A percentile compares a stretch with the other conserved stretches of the same genome.
phyloP scores from a whole-genome alignment of 2,329 filamentous ascomycete species.

The Colletotrichum siamense region DNA sequence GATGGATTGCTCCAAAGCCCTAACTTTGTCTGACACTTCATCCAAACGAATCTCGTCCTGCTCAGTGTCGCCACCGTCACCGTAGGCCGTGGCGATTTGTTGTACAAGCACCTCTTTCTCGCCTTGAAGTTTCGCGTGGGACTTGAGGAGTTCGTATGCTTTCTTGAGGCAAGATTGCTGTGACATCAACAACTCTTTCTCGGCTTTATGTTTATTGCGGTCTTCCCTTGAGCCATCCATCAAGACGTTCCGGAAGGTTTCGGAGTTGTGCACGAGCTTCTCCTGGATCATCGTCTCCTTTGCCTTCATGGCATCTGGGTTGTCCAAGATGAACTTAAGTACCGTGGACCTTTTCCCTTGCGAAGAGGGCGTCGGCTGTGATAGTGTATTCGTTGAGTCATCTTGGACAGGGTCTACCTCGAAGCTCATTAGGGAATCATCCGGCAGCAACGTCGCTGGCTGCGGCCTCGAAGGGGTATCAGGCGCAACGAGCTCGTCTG shows the following conservation, averaged over 20 bases:
- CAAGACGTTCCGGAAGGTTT: constrained; percentile 53
- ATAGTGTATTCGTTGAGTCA: not conserved
- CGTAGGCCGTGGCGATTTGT: constrained; percentile 55
- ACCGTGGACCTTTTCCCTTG: constrained; percentile 1
- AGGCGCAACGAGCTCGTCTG: constrained; percentile 20
- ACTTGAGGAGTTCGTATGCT: constrained; percentile 45
- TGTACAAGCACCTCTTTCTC: constrained; percentile 52
- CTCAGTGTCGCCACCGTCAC: constrained; percentile 54
- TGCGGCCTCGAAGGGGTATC: constrained; percentile 15
- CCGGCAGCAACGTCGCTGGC: not conserved
- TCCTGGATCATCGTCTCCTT: constrained; percentile 44
- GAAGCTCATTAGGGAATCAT: not conserved
- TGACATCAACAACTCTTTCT: constrained; percentile 52
- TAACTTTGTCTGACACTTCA: constrained; percentile 48
- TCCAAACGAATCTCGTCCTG: constrained; percentile 57
- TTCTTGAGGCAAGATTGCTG: constrained; percentile 50
- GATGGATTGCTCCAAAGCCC: constrained; percentile 44
- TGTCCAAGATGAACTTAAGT: constrained; percentile 30
- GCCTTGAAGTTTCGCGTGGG: constrained; percentile 45
- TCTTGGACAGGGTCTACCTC: not conserved
- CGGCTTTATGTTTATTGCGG: constrained; percentile 52
- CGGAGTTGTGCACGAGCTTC: constrained; percentile 51
- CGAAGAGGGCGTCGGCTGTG: constrained; percentile 11
- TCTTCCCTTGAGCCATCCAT: constrained; percentile 51
- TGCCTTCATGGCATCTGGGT: constrained; percentile 35